phyloP scores from a whole-genome alignment of 2,329 filamentous ascomycete species.

The Pestalotiopsis fici region DNA sequence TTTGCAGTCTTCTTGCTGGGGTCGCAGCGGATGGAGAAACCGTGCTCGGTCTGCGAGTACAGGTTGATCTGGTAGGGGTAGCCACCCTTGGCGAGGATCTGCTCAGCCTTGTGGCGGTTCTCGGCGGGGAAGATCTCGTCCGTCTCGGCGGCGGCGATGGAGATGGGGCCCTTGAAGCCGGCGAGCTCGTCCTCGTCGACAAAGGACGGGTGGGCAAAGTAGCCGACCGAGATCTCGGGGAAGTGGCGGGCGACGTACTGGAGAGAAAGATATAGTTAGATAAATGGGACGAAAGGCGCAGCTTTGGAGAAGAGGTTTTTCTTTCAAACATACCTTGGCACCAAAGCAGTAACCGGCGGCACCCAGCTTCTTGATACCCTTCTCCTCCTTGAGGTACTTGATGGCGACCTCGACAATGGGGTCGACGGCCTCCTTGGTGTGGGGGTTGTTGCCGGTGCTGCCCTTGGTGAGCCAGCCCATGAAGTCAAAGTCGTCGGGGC shows the following conservation, averaged over 20 bases:
- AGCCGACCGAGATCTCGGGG: conserved; percentile 70
- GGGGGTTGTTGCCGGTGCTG: conserved; percentile 48
- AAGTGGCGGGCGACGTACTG: conserved; percentile 71
- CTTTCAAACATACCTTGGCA: conserved; percentile 60
- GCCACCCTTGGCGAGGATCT: conserved; percentile 57
- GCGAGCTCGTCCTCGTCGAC: conserved; percentile 67
- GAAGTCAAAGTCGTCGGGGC: conserved; percentile 41
- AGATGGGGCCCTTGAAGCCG: conserved; percentile 66
- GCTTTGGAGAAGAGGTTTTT: neutral
- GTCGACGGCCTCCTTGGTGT: conserved; percentile 45
- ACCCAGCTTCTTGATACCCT: conserved; percentile 60
- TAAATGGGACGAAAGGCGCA: too few species aligned
- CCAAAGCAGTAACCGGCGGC: conserved; percentile 77
- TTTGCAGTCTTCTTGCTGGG: conserved; percentile 54
- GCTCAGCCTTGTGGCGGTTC: conserved; percentile 65
- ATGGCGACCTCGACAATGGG: conserved; percentile 52
- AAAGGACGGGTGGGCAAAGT: conserved; percentile 76
- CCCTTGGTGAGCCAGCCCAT: conserved; percentile 45
- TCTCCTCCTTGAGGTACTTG: conserved; percentile 57
- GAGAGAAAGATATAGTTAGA: neutral
- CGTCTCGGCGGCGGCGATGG: conserved; percentile 65
- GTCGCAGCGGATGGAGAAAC: conserved; percentile 74
- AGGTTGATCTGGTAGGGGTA: conserved; percentile 76
- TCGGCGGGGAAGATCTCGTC: conserved; percentile 67
- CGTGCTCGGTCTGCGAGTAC: conserved; percentile 71